These are phyloP conservation scores for Wickerhamomyces xylosicus DNA, from an alignment of 805 yeast genomes.

Conservation along the genomic window DNA sequence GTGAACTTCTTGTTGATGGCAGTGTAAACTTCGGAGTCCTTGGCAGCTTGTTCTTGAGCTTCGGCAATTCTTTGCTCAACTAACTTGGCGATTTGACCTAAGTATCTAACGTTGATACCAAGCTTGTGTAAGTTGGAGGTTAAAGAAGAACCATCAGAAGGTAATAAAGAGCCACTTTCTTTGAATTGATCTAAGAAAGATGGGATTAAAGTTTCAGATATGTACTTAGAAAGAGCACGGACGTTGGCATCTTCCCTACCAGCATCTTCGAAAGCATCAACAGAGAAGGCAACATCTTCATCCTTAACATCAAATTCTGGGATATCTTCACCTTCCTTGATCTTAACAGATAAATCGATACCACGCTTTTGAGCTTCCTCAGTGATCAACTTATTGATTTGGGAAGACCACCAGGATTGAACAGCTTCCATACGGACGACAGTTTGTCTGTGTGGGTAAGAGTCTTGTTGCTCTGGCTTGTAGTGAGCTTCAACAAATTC, in stretches of 20 bases:
- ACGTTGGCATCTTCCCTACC: slow-evolving; percentile 40
- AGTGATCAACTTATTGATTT: slow-evolving; percentile 33
- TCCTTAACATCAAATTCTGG: slow-evolving; percentile 44
- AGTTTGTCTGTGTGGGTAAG: slow-evolving; percentile 75
- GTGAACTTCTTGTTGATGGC: slow-evolving; percentile 13
- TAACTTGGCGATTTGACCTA: slow-evolving; percentile 49
- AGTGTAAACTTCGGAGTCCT: slow-evolving; percentile 7
- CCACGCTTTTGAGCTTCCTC: slow-evolving; percentile 24
- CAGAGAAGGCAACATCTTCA: slow-evolving; percentile 31
- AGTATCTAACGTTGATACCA: slow-evolving; percentile 86
- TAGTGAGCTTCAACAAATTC: slow-evolving; percentile 55
- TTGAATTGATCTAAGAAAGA: slow-evolving; percentile 40
- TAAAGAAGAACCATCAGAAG: slow-evolving; percentile 77
- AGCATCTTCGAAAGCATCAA: slow-evolving; percentile 48
- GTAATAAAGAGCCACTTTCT: slow-evolving; percentile 40
- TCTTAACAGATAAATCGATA: slow-evolving; percentile 11
- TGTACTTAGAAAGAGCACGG: slow-evolving; percentile 56
- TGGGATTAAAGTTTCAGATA: slow-evolving; percentile 50
- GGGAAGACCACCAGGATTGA: slow-evolving; percentile 78
- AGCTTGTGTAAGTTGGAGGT: slow-evolving; percentile 56
- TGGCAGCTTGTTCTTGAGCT: slow-evolving; percentile 12
- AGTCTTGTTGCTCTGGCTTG: slow-evolving; percentile 27
- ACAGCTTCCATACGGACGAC: slow-evolving; percentile 81
- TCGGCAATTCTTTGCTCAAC: slow-evolving; percentile 20
- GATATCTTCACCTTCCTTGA: slow-evolving; percentile 26